Evolutionary conservation across 75 land plant genomes (phyloP).

Genomic region (Adiantum capillusveneris): DNA sequence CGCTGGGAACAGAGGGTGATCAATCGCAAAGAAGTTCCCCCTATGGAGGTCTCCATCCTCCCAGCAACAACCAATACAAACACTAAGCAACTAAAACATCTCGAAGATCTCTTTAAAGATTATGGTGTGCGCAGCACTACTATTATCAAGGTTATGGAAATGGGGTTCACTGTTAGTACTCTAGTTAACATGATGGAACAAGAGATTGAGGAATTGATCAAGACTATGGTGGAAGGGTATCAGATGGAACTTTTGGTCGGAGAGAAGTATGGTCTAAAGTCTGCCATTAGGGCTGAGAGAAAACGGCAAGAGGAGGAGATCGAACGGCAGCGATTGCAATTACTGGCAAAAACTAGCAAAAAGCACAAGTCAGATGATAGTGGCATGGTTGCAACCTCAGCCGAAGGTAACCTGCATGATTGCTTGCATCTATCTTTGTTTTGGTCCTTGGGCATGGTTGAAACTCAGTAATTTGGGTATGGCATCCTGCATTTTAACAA

Average conservation of each 20-base stretch:
- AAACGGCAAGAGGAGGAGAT: constrained; percentile 54
- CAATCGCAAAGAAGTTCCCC: background rate
- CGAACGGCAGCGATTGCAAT: constrained; percentile 20
- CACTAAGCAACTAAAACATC: constrained; percentile 30
- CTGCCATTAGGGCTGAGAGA: constrained; percentile 78
- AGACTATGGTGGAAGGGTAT: constrained; percentile 61
- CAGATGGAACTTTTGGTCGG: constrained; percentile 88
- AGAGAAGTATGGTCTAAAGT: constrained; percentile 81
- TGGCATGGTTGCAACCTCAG: constrained; percentile 54
- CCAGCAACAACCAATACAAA: background rate
- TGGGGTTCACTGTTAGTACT: constrained; percentile 88
- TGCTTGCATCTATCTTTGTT: too few relatives aligned
- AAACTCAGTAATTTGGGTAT: too few relatives aligned
- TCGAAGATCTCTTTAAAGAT: constrained; percentile 73
- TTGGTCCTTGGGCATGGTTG: too few relatives aligned
- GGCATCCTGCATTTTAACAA: too few relatives aligned
- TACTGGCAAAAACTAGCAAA: constrained; percentile 10
- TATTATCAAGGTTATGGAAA: constrained; percentile 69
- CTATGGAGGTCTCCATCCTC: background rate
- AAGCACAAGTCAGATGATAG: constrained; percentile 32
- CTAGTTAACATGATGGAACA: constrained; percentile 79
- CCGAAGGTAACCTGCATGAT: constrained; percentile 27
- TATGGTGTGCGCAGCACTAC: constrained; percentile 80
- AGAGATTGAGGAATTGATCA: constrained; percentile 86
- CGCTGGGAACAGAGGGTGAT: constrained; percentile 10